Evolutionary conservation across 305 asterid genomes (phyloP).

Genomic region (Euphrasia arctica): DNA sequence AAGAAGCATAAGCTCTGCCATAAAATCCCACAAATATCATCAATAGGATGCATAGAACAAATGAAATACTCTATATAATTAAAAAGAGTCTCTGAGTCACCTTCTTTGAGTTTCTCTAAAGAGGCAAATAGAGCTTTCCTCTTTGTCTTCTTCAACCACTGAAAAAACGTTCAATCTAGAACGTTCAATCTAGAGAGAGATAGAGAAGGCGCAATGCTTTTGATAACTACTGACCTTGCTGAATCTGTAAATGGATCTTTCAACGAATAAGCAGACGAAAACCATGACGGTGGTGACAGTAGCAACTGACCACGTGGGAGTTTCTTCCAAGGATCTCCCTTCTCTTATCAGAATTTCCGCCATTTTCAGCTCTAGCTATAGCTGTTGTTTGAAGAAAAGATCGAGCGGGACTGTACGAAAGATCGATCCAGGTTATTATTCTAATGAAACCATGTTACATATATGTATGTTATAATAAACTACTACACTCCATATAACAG

Average conservation of each 20-base stretch:
- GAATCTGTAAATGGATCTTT: conserved; percentile 80
- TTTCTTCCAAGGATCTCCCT: conserved; percentile 85
- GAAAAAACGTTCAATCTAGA: conserved; percentile 13
- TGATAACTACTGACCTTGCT: conserved; percentile 55
- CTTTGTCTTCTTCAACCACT: conserved; percentile 94
- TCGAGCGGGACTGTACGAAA: not conserved
- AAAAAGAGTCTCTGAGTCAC: conserved; percentile 24
- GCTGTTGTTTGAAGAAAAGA: not conserved
- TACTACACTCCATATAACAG: too few relatives aligned
- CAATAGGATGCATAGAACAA: not conserved
- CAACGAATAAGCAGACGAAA: conserved; percentile 70
- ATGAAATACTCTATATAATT: not conserved
- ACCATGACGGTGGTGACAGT: conserved; percentile 91
- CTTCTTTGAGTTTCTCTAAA: conserved; percentile 83
- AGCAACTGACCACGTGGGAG: conserved; percentile 99
- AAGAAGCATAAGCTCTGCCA: conserved; percentile 82
- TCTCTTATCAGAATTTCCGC: conserved; percentile 44
- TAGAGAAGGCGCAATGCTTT: too few relatives aligned
- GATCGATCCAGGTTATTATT: conserved; percentile 8
- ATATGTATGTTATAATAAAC: too few relatives aligned
- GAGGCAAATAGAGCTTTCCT: conserved; percentile 91
- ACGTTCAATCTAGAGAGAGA: too few relatives aligned
- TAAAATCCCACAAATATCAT: conserved; percentile 2
- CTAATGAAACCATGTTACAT: not conserved
- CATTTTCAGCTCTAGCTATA: conserved; percentile 24